Evolutionary conservation across 495 filamentous ascomycete genomes (phyloP).

Genomic region (Tuber indicum): DNA sequence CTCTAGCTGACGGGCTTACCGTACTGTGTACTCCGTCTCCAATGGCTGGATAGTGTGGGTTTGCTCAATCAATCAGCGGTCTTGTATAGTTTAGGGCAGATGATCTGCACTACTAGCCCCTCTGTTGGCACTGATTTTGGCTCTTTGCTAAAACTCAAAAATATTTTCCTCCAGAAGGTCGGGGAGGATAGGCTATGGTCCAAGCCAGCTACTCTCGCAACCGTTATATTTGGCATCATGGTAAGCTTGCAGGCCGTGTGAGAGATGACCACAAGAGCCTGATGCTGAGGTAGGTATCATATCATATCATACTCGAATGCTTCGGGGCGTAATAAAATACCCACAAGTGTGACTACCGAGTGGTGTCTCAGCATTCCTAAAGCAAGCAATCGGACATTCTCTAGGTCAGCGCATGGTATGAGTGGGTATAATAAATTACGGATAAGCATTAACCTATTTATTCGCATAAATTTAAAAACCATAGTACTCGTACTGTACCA

Average conservation of each 20-base stretch:
- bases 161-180: not conserved
- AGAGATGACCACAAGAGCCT: not conserved
- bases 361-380: not conserved
- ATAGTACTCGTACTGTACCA: not conserved
- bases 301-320: no score
- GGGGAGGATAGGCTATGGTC: not conserved
- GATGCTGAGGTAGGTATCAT: not conserved
- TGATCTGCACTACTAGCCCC: not conserved
- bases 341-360: not conserved
- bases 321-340: not conserved
- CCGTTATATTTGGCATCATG: not conserved
- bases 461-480: not conserved
- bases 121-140: not conserved
- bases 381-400: not conserved
- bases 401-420: not conserved
- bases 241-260: not conserved
- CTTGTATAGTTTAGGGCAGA: not conserved
- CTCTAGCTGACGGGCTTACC: slow-evolving; percentile 21
- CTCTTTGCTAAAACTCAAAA: not conserved
- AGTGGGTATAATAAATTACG: not conserved
- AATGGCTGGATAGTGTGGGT: not conserved
- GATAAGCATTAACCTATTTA: not conserved
- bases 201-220: not conserved
- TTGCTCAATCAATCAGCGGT: not conserved
- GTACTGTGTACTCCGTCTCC: not conserved